Percentiles rank a stretch among this genome's conserved stretches.
These are phyloP conservation scores for Xanthoceras sorbifolium DNA, from an alignment of 345 rosid species.

Conservation along the genomic window DNA sequence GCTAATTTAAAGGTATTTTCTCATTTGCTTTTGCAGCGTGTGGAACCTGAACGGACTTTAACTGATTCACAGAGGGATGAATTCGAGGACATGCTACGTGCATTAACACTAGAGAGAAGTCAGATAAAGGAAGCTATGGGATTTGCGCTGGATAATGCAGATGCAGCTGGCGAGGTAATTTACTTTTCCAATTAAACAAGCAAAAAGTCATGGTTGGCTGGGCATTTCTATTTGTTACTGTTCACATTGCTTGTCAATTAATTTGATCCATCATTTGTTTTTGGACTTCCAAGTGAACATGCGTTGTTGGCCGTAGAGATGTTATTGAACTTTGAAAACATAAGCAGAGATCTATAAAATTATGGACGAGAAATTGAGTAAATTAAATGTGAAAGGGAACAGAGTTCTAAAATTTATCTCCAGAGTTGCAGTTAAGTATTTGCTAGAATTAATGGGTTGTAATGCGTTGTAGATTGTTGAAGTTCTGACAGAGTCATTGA, in stretches of 20 bases:
- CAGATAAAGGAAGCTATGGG: slow-evolving; percentile 98
- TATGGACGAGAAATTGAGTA: neutral
- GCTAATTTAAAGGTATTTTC: slow-evolving; percentile 6
- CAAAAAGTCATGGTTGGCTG: neutral
- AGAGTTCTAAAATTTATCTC: neutral
- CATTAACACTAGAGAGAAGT: slow-evolving; percentile 90
- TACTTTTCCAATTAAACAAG: slow-evolving; percentile 11
- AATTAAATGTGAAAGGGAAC: neutral
- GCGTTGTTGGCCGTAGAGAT: slow-evolving; percentile 6
- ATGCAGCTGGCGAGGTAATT: slow-evolving; percentile 98
- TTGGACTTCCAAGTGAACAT: neutral
- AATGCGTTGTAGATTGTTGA: slow-evolving; percentile 73
- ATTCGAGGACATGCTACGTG: slow-evolving; percentile 96
- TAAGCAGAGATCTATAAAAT: slow-evolving; percentile 4
- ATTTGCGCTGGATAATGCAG: slow-evolving; percentile 94
- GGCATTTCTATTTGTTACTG: neutral
- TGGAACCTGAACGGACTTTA: slow-evolving; percentile 81
- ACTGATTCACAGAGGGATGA: slow-evolving; percentile 96
- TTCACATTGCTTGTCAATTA: neutral
- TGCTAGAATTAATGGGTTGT: slow-evolving; percentile 1
- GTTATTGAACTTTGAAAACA: slow-evolving; percentile 4
- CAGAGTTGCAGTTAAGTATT: neutral
- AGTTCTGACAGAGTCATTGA: slow-evolving; percentile 95
- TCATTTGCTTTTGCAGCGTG: slow-evolving; percentile 56
- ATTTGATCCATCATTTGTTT: neutral